Evolutionary conservation across 441 rosid genomes (phyloP).

Genomic region (Kokia cookei): DNA sequence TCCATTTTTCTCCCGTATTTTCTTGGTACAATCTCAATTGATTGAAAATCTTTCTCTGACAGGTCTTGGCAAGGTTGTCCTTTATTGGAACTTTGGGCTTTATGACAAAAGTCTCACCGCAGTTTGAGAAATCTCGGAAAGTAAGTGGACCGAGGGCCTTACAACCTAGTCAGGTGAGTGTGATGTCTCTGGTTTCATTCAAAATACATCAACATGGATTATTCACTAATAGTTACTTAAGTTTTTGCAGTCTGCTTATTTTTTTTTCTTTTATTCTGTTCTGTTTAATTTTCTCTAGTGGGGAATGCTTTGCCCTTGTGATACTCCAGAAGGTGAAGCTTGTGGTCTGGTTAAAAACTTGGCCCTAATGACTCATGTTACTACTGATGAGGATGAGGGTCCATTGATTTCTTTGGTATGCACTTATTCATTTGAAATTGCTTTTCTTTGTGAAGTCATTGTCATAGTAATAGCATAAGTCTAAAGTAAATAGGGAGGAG

Average conservation of each 20-base stretch:
- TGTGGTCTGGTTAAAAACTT: slow-evolving; percentile 98
- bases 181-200: slow-evolving; percentile 8
- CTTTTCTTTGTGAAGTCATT: not conserved
- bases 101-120: slow-evolving; percentile 81
- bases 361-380: slow-evolving; percentile 99
- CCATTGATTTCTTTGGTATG: slow-evolving; percentile 80
- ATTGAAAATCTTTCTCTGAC: slow-evolving; percentile 15
- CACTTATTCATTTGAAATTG: not conserved
- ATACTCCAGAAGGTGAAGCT: slow-evolving; percentile 98
- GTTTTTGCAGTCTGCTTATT: slow-evolving; percentile 2
- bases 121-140: slow-evolving; percentile 97
- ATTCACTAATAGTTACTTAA: not conserved
- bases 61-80: slow-evolving; percentile 83
- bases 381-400: slow-evolving; percentile 91
- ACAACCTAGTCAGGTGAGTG: slow-evolving; percentile 94
- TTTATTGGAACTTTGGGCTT: slow-evolving; percentile 79
- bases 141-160: slow-evolving; percentile 99
- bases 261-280: slow-evolving; percentile 3
- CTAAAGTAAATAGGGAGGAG: not conserved
- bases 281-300: slow-evolving; percentile 44
- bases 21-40: slow-evolving; percentile 7
- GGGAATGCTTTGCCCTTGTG: slow-evolving; percentile 99
- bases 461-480: not conserved
- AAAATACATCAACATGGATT: not conserved
- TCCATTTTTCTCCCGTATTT: slow-evolving; percentile 7